Conservation (phyloP, 2,329 filamentous ascomycete genomes). For the Fusarium continuum region DNA sequence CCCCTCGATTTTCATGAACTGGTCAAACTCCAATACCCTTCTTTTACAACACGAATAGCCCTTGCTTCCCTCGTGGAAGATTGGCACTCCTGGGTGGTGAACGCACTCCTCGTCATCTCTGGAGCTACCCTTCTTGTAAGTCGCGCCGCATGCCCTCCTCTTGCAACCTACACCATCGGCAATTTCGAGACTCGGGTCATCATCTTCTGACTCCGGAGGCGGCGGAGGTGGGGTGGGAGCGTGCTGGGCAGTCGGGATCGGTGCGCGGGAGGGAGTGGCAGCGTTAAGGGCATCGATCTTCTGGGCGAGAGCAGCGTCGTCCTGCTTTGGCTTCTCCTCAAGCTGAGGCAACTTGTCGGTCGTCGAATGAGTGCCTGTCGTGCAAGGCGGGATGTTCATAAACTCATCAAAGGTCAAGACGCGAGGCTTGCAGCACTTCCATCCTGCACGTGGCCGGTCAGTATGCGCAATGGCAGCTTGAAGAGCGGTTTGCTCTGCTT, state of each 20-base stretch:
- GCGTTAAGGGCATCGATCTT: slow-evolving; percentile 65
- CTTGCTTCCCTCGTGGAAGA: slow-evolving; percentile 99
- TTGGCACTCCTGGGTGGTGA: slow-evolving; percentile 87
- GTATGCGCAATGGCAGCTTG: not conserved
- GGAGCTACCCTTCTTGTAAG: slow-evolving; percentile 68
- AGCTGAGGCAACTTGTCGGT: slow-evolving; percentile 74
- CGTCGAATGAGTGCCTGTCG: slow-evolving; percentile 89
- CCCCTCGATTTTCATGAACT: slow-evolving; percentile 95
- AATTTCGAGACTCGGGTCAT: slow-evolving; percentile 79
- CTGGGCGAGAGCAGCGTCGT: slow-evolving; percentile 53
- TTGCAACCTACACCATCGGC: slow-evolving; percentile 80
- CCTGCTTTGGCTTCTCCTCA: slow-evolving; percentile 64
- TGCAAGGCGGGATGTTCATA: slow-evolving; percentile 90
- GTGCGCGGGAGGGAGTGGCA: slow-evolving; percentile 53
- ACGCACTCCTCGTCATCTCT: slow-evolving; percentile 81
- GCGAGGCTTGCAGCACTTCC: slow-evolving; percentile 98
- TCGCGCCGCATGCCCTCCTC: slow-evolving; percentile 75
- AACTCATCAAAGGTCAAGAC: slow-evolving; percentile 99
- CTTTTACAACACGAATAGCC: slow-evolving; percentile 98
- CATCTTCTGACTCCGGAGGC: slow-evolving; percentile 82
- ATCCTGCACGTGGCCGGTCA: slow-evolving; percentile 67
- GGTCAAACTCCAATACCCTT: slow-evolving; percentile 93
- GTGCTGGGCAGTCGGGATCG: slow-evolving; percentile 55
- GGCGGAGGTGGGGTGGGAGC: slow-evolving; percentile 65
- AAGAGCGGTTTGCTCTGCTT: not conserved